phyloP scores from a whole-genome alignment of 345 rosid genomes.

The Salix exigua region DNA sequence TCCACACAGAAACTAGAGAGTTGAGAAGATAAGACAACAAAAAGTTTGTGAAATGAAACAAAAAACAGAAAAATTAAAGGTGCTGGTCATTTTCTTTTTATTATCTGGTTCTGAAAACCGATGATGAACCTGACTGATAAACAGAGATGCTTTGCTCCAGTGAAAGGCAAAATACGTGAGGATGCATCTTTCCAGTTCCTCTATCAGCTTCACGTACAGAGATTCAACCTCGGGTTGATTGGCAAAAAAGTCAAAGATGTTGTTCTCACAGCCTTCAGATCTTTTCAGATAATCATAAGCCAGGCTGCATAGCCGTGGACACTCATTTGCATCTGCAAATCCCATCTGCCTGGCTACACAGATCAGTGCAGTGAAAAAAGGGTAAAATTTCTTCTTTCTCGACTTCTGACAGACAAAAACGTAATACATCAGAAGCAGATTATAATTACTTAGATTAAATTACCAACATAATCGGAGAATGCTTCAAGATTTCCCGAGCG shows the following conservation, averaged over 20 bases:
- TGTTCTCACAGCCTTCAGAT: conserved; percentile 63
- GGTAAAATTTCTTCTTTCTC: neutral
- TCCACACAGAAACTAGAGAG: neutral
- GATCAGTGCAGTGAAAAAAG: too few species aligned
- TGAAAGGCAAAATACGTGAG: conserved; percentile 85
- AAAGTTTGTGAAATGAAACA: neutral
- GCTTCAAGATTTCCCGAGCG: conserved; percentile 59
- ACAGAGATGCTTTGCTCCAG: conserved; percentile 70
- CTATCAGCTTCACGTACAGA: conserved; percentile 76
- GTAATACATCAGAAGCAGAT: neutral
- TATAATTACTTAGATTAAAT: neutral
- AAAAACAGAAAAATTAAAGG: too few species aligned
- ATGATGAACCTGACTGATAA: conserved; percentile 64
- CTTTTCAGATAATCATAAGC: conserved; percentile 76
- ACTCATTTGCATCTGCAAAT: conserved; percentile 63
- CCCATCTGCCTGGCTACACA: conserved; percentile 84
- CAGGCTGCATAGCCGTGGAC: conserved; percentile 79
- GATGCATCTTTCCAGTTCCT: conserved; percentile 88
- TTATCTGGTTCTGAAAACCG: neutral
- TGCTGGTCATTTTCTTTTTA: too few species aligned
- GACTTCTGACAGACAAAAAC: neutral
- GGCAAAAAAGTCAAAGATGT: conserved; percentile 59
- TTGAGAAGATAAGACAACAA: neutral
- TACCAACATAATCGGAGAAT: conserved; percentile 91
- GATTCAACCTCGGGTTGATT: conserved; percentile 62